Base-by-base conservation (phyloP, 345 rosid species). In the Dipteronia dyeriana region DNA sequence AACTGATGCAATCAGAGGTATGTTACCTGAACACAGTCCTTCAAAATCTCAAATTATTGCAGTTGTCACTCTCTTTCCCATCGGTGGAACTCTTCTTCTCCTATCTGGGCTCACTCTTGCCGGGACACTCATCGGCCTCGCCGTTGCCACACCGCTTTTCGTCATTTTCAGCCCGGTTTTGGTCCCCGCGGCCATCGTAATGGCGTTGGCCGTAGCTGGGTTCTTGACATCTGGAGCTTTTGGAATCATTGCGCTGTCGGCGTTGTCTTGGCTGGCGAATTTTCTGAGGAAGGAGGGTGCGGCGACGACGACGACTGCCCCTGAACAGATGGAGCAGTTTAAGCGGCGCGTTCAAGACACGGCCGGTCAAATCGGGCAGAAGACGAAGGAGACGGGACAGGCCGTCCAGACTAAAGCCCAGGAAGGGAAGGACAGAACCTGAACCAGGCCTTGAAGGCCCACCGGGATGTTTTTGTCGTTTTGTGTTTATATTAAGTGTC, bases 101-200 rank as follows among this genome's bases (percentile, higher is more conserved):
- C 79, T 85, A 7, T 79, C 87, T 0, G 90, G 87, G 1, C 66
- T 85, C 31, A 79, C 81, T 25, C 75, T 87, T 13, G 53, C 70
- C 0, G 87, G 83, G 3, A 79, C 87, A 3, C 79, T 88, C 19
- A 67, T 79, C 10, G 84, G 83, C 49, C 80, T 87, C 5, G 80
- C 84, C 0, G 49, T 84, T 19, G 29, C 86, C 4, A 78, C 87
- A 4, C 90, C 87, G 9, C 66, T 88, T 16, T 87, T 88, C 71
- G 39, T 88, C 5, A 66, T 88, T 25, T 85, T 70, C 80, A 85
- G 90, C 82, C 90, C 84, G 16, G 80, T 88, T 73, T 64, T 88
- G 17, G 84, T 85, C 23, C 85, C 91, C 0, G 83, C 87, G 6
- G 79, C 84, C 2, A 47, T 85, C 12, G 64, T 56, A 47, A 74